phyloP scores from a whole-genome alignment of 352 stramenopile genomes.

The Albugo laibachii region DNA sequence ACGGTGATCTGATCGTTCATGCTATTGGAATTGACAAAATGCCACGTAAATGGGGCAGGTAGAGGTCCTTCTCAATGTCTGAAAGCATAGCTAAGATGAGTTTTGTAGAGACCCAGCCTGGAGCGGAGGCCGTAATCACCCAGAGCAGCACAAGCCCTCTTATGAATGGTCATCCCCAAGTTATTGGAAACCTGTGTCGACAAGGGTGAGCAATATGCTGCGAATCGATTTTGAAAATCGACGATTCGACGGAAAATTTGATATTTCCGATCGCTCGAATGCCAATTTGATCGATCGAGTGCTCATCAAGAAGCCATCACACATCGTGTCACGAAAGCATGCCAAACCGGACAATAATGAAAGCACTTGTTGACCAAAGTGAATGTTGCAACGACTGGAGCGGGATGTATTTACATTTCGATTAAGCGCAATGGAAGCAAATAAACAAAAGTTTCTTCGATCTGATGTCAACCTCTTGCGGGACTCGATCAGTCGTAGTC shows the following conservation, averaged over 20 bases:
- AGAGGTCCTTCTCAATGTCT: conserved; percentile 1
- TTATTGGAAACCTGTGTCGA: conserved; percentile 68
- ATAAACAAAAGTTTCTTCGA: too few relatives aligned
- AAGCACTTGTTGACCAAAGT: too few relatives aligned
- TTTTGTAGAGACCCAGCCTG: conserved; percentile 40
- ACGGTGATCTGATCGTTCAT: conserved; percentile 64
- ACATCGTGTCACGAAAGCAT: neutral
- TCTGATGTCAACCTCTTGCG: too few relatives aligned
- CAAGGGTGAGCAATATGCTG: conserved; percentile 67
- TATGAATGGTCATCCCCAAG: conserved; percentile 53
- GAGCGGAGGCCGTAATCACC: conserved; percentile 35
- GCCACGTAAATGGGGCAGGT: conserved; percentile 67
- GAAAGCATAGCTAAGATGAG: neutral
- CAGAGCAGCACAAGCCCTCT: conserved; percentile 35
- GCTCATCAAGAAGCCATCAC: conserved; percentile 18
- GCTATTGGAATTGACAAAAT: conserved; percentile 77
- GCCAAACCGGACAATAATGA: neutral
- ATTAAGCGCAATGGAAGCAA: too few relatives aligned
- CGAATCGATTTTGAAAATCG: conserved; percentile 72
- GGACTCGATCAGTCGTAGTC: too few relatives aligned
- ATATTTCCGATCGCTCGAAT: conserved; percentile 54
- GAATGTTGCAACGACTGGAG: too few relatives aligned
- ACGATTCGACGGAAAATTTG: conserved; percentile 48
- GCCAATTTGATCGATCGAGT: conserved; percentile 66
- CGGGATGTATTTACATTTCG: too few relatives aligned